Base-by-base conservation (phyloP, 2,329 filamentous ascomycete species). In the Colletotrichum nymphaeae region DNA sequence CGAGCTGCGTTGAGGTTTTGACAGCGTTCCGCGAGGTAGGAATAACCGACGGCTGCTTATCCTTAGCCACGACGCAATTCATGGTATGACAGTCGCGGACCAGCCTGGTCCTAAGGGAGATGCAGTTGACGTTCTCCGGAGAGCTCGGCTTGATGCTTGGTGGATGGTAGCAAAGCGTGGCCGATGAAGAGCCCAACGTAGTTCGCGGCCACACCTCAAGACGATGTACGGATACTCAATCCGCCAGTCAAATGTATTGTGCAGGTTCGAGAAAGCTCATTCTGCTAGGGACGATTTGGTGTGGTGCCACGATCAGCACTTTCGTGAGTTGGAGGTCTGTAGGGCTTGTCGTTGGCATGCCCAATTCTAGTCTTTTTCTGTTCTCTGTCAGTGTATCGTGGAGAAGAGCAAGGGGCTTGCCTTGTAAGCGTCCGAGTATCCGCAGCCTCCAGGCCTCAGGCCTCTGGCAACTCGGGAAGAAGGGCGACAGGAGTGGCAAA, bases 21-120 rank as follows among this genome's bases (percentile, higher is more conserved):
- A n/a, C 19, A n/a, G 26, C 30, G 53, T 53, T 30, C 19, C 19
- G 28, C 22, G 19, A 62, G 71, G 67, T 68, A 72, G 56, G 71
- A 62, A 73, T 73, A 67, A 30, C 66, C 67, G 71, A 30, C 56
- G 55, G 60, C 53, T 55, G 26, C 19, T 32, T 32, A 46, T 55
- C 26, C 19, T 55, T 26, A 46, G 5, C 37, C 46, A 28, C 26
- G 16, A 67, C 32, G 26, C 37, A 26, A 35, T 58, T 32, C 46
- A 22, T n/a, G 60, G 71, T 72, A 63, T 37, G 42, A 72, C 67
- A 72, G 46, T 49, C 67, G 71, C 68, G 60, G 60, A 52, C 55
- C 42, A 60, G 22, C 46, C 46, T 66, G 46, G 55, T 35, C 28
- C 60, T 22, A 55, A 49, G 55, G 19, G 52, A 32, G 57, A 72